phyloP scores from a whole-genome alignment of 257 asterid genomes.

The Plectranthus barbatus region DNA sequence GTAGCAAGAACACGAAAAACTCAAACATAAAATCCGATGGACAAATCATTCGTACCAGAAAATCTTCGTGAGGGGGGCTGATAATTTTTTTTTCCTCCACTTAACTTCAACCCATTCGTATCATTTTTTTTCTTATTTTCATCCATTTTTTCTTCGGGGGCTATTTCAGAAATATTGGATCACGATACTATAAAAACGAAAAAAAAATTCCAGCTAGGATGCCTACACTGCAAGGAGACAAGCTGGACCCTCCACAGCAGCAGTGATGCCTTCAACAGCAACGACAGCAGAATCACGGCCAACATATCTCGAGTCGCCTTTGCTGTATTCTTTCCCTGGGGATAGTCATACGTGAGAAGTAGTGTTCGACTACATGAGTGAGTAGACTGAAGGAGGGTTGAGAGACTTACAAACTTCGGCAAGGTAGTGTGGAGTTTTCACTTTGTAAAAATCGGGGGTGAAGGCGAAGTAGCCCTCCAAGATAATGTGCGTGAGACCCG shows the following conservation, averaged over 20 bases:
- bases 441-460: constrained; percentile 71
- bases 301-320: constrained; percentile 92
- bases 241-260: constrained; percentile 78
- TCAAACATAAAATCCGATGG: not conserved
- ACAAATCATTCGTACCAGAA: no score
- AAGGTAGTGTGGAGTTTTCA: constrained; percentile 53
- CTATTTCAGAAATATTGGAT: no score
- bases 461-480: constrained; percentile 82
- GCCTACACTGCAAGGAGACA: constrained; percentile 72
- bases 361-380: not conserved
- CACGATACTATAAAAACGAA: no score
- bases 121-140: no score
- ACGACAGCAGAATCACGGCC: constrained; percentile 62
- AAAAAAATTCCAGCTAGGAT: no score
- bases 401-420: constrained; percentile 88
- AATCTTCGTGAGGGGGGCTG: no score
- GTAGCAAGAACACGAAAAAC: not conserved
- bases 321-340: constrained; percentile 97
- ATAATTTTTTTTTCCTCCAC: no score
- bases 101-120: no score
- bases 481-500: constrained; percentile 83
- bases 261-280: constrained; percentile 75
- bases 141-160: no score
- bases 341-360: constrained; percentile 5
- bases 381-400: not conserved